phyloP scores from a whole-genome alignment of 257 asterid genomes.

The Agastache rugosa region DNA sequence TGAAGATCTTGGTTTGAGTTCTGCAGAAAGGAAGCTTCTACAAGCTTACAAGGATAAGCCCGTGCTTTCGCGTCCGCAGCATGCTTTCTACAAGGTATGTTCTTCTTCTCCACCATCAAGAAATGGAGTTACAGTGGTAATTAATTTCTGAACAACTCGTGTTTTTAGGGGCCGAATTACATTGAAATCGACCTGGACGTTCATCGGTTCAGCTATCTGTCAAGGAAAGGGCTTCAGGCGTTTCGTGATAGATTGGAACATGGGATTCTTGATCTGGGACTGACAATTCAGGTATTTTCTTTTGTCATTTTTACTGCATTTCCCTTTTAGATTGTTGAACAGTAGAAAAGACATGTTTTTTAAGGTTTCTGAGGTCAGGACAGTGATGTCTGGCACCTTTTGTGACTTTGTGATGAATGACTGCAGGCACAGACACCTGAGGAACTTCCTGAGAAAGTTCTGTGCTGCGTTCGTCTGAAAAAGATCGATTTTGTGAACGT shows the following conservation, averaged over 20 bases:
- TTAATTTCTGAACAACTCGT: not conserved
- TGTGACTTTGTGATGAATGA: constrained; percentile 21
- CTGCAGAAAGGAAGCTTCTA: constrained; percentile 83
- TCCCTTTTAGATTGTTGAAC: not conserved
- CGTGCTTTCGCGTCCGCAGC: constrained; percentile 95
- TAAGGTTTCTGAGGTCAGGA: not conserved
- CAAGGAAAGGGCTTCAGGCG: constrained; percentile 83
- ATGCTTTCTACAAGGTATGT: constrained; percentile 69
- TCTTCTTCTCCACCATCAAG: not conserved
- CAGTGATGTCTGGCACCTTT: not conserved
- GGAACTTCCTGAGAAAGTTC: constrained; percentile 87
- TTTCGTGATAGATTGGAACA: constrained; percentile 73
- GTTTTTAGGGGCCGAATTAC: constrained; percentile 76
- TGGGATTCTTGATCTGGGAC: constrained; percentile 84
- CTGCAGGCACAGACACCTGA: constrained; percentile 79
- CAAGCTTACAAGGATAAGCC: constrained; percentile 89
- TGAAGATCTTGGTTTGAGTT: constrained; percentile 73
- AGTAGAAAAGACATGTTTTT: not conserved
- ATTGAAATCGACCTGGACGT: constrained; percentile 93
- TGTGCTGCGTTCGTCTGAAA: constrained; percentile 75
- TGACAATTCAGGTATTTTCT: constrained; percentile 79
- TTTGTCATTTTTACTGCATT: not conserved
- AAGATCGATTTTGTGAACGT: constrained; percentile 68
- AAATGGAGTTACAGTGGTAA: not conserved
- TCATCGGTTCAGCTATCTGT: constrained; percentile 89